Evolutionary conservation across 805 yeast genomes (phyloP), one percentile per base, ranked within the genome.

Genomic region (Sungouiozyma ichnusensis): DNA sequence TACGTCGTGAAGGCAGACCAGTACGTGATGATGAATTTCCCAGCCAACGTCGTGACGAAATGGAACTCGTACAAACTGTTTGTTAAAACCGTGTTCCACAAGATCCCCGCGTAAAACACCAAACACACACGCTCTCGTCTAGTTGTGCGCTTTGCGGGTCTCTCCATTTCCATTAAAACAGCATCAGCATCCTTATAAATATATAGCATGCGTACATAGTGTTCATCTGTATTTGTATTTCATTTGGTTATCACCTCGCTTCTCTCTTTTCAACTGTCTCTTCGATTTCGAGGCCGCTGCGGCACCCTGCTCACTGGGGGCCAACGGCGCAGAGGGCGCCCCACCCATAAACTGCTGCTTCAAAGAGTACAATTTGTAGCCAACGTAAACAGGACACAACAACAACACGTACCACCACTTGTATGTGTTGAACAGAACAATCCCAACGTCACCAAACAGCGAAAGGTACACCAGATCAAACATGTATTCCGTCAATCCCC

Each of bases 401-500:
- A 50, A 33, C 1, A 55, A n/a, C 4, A 72, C 42, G 57, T 66
- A 72, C 76, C 76, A 76, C 6, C 71, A 62, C 41, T 66, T 66
- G 46, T 66, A 69, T 13, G 73, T 58, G 27, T 73, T 73, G 45
- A 73, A 65, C 2, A 71, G 13, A 9, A 72, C 50, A 55, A 66
- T 64, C 15, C 75, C 63, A 1, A 70, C 35, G 45, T 75, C 72
- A 19, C 73, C 63, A n/a, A 68, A 46, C 57, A 76, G 61, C 6
- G 80, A 73, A 39, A 75, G 47, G 54, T 77, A 77, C 35, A 76
- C 60, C 32, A 73, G 48, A 51, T 77, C 83, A 47, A 75, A 74
- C 57, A 76, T 57, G 54, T 73, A 74, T 53, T 75, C 80, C 32
- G 67, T 68, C 11, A 75, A 54, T 0, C 79, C 79, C 11, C 64